phyloP scores from a whole-genome alignment of 2,329 filamentous ascomycete species.

The Alternaria sp. region DNA sequence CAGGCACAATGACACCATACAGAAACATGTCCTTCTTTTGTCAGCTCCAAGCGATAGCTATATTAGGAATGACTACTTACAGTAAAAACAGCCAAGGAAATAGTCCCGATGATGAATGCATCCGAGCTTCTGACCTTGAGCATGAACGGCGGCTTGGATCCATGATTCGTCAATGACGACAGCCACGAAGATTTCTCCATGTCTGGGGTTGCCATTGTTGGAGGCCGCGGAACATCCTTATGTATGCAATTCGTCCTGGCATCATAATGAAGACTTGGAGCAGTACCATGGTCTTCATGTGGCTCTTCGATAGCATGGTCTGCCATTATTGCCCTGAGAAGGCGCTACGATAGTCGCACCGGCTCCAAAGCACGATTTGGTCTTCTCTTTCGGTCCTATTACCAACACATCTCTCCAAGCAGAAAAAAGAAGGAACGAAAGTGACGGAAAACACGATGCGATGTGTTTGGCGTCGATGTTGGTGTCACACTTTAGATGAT shows the following conservation, averaged over 20 bases:
- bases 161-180: constrained; percentile 40
- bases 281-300: constrained; percentile 1
- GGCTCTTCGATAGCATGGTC: background rate
- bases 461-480: background rate
- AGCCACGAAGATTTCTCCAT: constrained; percentile 38
- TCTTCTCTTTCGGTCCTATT: background rate
- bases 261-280: background rate
- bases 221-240: background rate
- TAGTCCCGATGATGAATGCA: constrained; percentile 45
- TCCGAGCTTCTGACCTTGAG: constrained; percentile 46
- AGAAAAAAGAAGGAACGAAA: background rate
- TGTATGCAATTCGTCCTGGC: background rate
- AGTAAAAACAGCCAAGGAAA: constrained; percentile 49
- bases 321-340: background rate
- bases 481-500: background rate
- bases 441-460: background rate
- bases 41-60: constrained; percentile 2
- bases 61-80: constrained; percentile 23
- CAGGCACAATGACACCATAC: constrained; percentile 72
- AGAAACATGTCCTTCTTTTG: constrained; percentile 65
- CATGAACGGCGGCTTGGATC: constrained; percentile 40
- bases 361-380: too few relatives aligned
- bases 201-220: background rate
- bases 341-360: background rate
- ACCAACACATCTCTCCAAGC: background rate